Evolutionary conservation across 2,329 filamentous ascomycete genomes (phyloP).

Genomic region (Cladophialophora psammophila): DNA sequence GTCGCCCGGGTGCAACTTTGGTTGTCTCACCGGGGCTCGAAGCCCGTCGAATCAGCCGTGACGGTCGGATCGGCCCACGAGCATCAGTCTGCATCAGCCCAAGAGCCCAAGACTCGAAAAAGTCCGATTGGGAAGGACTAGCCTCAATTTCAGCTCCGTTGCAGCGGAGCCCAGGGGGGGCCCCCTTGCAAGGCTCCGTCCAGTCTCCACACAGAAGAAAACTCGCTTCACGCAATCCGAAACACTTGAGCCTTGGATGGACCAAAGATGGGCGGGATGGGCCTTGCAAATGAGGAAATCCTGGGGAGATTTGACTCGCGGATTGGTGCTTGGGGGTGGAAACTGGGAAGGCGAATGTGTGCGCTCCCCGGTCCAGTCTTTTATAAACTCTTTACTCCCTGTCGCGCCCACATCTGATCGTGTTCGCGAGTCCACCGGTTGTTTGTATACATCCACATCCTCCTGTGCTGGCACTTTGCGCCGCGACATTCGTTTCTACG

Average conservation of each 20-base stretch:
- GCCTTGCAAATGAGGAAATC: conserved; percentile 17
- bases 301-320: conserved; percentile 30
- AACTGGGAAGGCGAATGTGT: not conserved
- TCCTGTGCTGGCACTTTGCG: conserved; percentile 24
- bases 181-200: conserved; percentile 5
- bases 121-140: conserved; percentile 11
- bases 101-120: conserved; percentile 3
- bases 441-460: not conserved
- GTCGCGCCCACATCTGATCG: conserved; percentile 12
- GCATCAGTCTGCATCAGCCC: not conserved
- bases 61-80: conserved; percentile 6
- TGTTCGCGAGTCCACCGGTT: conserved; percentile 3
- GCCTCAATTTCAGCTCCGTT: conserved; percentile 6
- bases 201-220: conserved; percentile 8
- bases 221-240: conserved; percentile 22
- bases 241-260: conserved; percentile 8
- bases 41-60: conserved; percentile 13
- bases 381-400: conserved; percentile 14
- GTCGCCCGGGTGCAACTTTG: not conserved
- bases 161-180: conserved; percentile 16
- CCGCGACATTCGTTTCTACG: conserved; percentile 21
- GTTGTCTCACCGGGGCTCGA: not conserved
- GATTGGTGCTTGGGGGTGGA: conserved; percentile 3
- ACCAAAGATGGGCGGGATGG: no score
- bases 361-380: no score